Conservation (phyloP, 1,284 basidiomycete species). For the Pseudozyma tsukubaensis region DNA sequence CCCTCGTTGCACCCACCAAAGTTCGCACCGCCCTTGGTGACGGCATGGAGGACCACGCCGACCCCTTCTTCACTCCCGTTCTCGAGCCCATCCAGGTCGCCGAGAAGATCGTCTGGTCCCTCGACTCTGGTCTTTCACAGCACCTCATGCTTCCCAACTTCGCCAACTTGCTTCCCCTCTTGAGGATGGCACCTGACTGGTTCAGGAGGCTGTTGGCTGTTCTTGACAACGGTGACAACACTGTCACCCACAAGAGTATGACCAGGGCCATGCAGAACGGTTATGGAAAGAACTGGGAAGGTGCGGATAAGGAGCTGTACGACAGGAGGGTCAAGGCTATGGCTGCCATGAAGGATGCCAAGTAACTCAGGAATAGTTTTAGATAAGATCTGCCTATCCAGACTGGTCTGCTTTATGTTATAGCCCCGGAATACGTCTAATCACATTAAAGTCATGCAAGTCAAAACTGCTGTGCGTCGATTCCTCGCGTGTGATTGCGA, state of each 20-base stretch:
- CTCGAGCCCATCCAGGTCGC: constrained; percentile 64
- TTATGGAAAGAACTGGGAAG: constrained; percentile 62
- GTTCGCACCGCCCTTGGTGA: constrained; percentile 66
- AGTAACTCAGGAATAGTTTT: no score
- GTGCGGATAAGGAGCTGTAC: constrained; percentile 50
- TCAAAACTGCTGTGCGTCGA: background rate
- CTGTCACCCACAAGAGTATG: constrained; percentile 60
- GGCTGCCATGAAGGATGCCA: constrained; percentile 14
- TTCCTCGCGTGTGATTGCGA: background rate
- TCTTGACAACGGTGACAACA: constrained; percentile 61
- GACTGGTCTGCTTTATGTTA: no score
- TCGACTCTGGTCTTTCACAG: constrained; percentile 62
- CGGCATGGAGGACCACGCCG: constrained; percentile 62
- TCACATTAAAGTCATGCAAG: no score
- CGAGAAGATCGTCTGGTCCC: constrained; percentile 47
- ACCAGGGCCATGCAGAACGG: constrained; percentile 53
- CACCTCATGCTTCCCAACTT: constrained; percentile 59
- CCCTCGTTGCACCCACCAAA: constrained; percentile 65
- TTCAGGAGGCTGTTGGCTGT: constrained; percentile 52
- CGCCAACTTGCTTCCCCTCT: constrained; percentile 55
- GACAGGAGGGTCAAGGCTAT: constrained; percentile 28
- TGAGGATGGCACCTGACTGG: constrained; percentile 63
- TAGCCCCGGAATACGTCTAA: no score
- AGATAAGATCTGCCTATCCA: no score
- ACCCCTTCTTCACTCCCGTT: constrained; percentile 63